Conservation (phyloP, 164 flowering plant species). For the Malania oleifera region DNA sequence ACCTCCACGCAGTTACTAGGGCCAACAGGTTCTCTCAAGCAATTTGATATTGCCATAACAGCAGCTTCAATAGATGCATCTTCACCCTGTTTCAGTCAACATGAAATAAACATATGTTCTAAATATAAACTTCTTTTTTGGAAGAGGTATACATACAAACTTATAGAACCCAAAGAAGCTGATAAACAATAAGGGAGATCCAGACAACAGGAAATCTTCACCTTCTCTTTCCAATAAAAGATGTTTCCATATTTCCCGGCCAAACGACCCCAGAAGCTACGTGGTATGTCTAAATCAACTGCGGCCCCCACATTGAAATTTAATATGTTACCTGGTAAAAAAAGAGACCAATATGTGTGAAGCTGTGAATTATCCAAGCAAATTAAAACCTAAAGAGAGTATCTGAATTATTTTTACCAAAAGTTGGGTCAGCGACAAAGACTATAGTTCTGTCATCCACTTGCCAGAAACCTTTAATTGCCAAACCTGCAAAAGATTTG, state of each 20-base stretch:
- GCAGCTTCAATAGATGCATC: slow-evolving; percentile 95
- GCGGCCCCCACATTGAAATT: slow-evolving; percentile 89
- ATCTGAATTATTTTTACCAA: slow-evolving; percentile 49
- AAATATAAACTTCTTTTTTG: no score
- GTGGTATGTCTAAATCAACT: slow-evolving; percentile 85
- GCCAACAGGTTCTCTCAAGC: slow-evolving; percentile 87
- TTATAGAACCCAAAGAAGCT: neutral
- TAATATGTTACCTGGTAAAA: slow-evolving; percentile 68
- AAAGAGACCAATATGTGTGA: neutral
- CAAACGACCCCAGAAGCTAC: slow-evolving; percentile 94
- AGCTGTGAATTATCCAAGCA: slow-evolving; percentile 2
- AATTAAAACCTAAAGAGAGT: slow-evolving; percentile 1
- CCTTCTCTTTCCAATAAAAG: slow-evolving; percentile 98
- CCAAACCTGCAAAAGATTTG: slow-evolving; percentile 60
- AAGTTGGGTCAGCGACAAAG: slow-evolving; percentile 94
- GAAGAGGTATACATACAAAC: no score
- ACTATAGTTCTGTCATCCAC: slow-evolving; percentile 96
- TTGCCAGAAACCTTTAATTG: slow-evolving; percentile 85
- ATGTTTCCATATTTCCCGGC: slow-evolving; percentile 95
- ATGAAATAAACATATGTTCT: neutral
- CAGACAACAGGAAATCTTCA: slow-evolving; percentile 11
- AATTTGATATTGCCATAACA: slow-evolving; percentile 81
- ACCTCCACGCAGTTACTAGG: slow-evolving; percentile 77
- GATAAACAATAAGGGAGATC: neutral
- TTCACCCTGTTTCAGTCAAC: slow-evolving; percentile 62